Evolutionary conservation across 139 green algal genomes (phyloP).

Genomic region (Chlorella sp.): DNA sequence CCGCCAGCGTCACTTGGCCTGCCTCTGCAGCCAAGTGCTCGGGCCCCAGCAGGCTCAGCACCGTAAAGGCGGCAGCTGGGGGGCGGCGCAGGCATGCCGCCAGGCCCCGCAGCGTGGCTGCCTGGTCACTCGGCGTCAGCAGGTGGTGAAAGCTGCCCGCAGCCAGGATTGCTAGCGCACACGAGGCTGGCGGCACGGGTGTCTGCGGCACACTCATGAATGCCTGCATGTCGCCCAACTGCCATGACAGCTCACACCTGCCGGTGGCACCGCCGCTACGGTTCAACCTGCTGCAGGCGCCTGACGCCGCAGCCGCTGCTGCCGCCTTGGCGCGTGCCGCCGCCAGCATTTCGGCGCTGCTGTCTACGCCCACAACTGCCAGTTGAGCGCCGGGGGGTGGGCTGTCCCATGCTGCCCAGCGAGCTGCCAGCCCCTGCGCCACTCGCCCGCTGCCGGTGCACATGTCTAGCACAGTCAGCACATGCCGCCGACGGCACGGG

Average conservation of each 20-base stretch:
- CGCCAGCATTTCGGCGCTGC: slow-evolving; percentile 20
- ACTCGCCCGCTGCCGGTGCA: slow-evolving; percentile 19
- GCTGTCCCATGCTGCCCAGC: neutral
- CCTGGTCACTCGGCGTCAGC: neutral
- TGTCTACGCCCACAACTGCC: neutral
- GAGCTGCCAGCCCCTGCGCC: neutral
- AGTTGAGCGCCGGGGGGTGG: neutral
- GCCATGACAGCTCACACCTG: neutral
- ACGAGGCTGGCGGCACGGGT: neutral
- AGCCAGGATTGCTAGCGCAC: neutral
- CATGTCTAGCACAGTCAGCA: neutral
- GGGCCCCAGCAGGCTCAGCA: neutral
- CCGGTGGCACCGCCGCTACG: too few species aligned
- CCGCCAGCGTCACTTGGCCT: neutral
- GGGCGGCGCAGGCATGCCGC: neutral
- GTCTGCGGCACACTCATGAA: neutral
- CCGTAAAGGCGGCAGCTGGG: neutral
- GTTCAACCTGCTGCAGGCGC: neutral
- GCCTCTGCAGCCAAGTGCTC: neutral
- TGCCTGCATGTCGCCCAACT: neutral
- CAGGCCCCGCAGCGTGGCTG: neutral
- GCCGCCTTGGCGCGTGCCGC: neutral
- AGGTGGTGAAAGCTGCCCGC: slow-evolving; percentile 26
- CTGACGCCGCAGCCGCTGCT: neutral
- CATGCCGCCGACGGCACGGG: too few species aligned